Evolutionary conservation across 352 stramenopile genomes (phyloP).

Genomic region (Pseudoperonospora humuli): DNA sequence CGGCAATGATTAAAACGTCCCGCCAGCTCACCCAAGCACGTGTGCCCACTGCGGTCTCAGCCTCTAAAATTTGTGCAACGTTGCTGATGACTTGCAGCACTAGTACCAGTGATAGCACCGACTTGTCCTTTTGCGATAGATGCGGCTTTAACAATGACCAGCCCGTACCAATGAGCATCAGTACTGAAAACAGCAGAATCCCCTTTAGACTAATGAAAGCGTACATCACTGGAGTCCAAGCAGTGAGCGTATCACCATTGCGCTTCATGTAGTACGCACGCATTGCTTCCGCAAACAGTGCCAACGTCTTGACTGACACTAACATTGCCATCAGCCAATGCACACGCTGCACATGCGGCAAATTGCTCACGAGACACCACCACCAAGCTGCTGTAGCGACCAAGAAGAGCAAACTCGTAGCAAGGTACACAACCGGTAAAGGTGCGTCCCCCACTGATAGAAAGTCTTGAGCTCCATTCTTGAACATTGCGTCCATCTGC

Average conservation of each 20-base stretch:
- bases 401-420: slow-evolving; percentile 70
- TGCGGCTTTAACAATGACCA: slow-evolving; percentile 97
- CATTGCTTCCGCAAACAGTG: slow-evolving; percentile 92
- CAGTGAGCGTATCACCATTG: slow-evolving; percentile 88
- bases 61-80: slow-evolving; percentile 86
- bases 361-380: slow-evolving; percentile 47
- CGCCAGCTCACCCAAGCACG: slow-evolving; percentile 60
- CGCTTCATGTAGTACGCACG: slow-evolving; percentile 94
- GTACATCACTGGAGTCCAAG: slow-evolving; percentile 93
- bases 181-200: slow-evolving; percentile 95
- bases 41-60: slow-evolving; percentile 77
- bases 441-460: slow-evolving; percentile 76
- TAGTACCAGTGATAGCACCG: slow-evolving; percentile 90
- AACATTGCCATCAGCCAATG: slow-evolving; percentile 95
- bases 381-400: slow-evolving; percentile 49
- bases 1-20: slow-evolving; percentile 91
- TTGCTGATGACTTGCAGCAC: slow-evolving; percentile 92
- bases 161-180: slow-evolving; percentile 95
- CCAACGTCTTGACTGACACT: slow-evolving; percentile 88
- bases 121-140: slow-evolving; percentile 90
- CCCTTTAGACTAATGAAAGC: slow-evolving; percentile 93
- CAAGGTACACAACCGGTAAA: slow-evolving; percentile 81
- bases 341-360: slow-evolving; percentile 68
- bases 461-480: slow-evolving; percentile 75
- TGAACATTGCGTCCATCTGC: slow-evolving; percentile 82